A percentile compares a stretch with the other conserved stretches of the same genome.
Evolutionary conservation across 257 asterid species (phyloP).

Genomic region (Solanum okadae): DNA sequence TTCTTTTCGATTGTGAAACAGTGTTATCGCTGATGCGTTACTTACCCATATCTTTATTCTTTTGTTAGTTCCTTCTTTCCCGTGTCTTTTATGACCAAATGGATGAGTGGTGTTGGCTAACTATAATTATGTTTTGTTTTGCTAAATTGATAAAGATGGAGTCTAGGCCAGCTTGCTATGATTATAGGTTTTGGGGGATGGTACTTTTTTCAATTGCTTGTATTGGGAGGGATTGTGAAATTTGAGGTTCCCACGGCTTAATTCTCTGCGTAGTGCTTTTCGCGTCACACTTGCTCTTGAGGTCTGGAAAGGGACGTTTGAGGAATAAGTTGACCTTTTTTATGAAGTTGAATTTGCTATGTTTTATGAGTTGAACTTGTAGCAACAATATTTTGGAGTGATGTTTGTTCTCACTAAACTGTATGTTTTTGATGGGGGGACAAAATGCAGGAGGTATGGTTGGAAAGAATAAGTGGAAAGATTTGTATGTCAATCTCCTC

Average conservation of each 20-base stretch:
- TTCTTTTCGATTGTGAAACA: not conserved
- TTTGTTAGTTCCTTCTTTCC: not conserved
- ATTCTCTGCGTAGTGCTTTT: not conserved
- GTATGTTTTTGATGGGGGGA: conserved; percentile 3
- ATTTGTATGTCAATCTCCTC: conserved; percentile 85
- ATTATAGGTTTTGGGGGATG: not conserved
- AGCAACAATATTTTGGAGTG: not conserved
- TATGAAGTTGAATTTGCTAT: not conserved
- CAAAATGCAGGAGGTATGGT: conserved; percentile 69
- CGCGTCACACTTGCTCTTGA: not conserved
- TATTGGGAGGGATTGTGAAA: not conserved
- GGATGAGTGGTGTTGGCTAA: not conserved
- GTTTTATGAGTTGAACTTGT: not conserved
- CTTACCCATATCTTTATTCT: not conserved
- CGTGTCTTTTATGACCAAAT: not conserved
- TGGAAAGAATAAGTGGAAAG: conserved; percentile 77
- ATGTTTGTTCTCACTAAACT: not conserved
- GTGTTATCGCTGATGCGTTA: not conserved
- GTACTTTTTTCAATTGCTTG: not conserved
- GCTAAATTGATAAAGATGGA: not conserved
- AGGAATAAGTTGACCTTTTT: not conserved
- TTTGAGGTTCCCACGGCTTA: not conserved
- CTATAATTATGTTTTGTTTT: not conserved
- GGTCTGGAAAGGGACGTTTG: not conserved
- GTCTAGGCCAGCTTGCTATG: not conserved